These are phyloP conservation scores for Cardamine chenopodiifolia DNA, from an alignment of 345 rosid species.

Conservation along the genomic window DNA sequence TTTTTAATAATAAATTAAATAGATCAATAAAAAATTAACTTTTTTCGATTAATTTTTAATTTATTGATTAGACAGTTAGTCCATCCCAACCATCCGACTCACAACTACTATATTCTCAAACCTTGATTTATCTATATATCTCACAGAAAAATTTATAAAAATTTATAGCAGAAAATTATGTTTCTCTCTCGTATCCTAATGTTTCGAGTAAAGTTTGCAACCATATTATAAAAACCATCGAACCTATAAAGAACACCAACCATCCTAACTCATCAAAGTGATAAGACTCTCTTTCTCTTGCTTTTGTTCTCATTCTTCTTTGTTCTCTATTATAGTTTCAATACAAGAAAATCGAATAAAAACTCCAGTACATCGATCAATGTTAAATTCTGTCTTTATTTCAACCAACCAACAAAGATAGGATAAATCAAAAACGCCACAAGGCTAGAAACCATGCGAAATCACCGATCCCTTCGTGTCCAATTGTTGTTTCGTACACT, in stretches of 20 bases:
- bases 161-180: conserved; percentile 21
- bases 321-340: conserved; percentile 31
- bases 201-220: conserved; percentile 34
- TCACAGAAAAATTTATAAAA: conserved; percentile 28
- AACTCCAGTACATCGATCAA: conserved; percentile 13
- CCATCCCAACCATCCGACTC: too few species aligned
- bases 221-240: conserved; percentile 35
- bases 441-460: conserved; percentile 35
- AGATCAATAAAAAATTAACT: too few species aligned
- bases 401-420: conserved; percentile 34
- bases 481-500: conserved; percentile 27
- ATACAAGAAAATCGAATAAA: conserved; percentile 26
- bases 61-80: too few species aligned
- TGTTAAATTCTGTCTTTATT: conserved; percentile 22
- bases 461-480: conserved; percentile 30
- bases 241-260: conserved; percentile 44
- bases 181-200: conserved; percentile 27
- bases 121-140: too few species aligned
- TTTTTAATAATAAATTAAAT: too few species aligned
- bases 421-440: not conserved
- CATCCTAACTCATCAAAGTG: conserved; percentile 41
- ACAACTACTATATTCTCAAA: too few species aligned
- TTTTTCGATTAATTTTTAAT: too few species aligned
- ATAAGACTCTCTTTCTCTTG: conserved; percentile 26
- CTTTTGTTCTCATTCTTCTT: conserved; percentile 35